Percentiles rank a stretch among this genome's conserved stretches.
Evolutionary conservation across 768 basidiomycete genomes (phyloP).

Genomic region (Candolleomyces eurysporus): DNA sequence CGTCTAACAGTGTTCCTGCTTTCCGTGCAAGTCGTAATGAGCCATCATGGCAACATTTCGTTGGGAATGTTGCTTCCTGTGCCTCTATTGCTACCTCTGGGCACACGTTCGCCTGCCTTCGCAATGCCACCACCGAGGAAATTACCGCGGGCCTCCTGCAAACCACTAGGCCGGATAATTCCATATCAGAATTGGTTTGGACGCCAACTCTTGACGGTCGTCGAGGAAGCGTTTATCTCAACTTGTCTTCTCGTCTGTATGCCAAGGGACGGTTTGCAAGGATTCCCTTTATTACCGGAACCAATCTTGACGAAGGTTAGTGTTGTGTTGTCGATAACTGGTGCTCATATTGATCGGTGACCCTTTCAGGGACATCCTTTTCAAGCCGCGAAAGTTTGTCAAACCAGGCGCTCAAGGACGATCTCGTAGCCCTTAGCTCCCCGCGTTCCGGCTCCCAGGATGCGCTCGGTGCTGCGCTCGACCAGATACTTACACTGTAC

Average conservation of each 20-base stretch:
- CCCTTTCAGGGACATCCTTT: slow-evolving; percentile 17
- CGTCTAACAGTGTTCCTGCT: slow-evolving; percentile 32
- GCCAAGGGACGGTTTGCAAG: slow-evolving; percentile 24
- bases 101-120: slow-evolving; percentile 35
- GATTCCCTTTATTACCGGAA: slow-evolving; percentile 46
- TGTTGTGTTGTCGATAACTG: slow-evolving; percentile 16
- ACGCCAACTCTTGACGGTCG: slow-evolving; percentile 39
- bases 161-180: slow-evolving; percentile 12
- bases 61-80: slow-evolving; percentile 33
- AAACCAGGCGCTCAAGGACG: slow-evolving; percentile 20
- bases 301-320: slow-evolving; percentile 46
- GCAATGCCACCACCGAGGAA: slow-evolving; percentile 19
- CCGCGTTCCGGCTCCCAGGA: no score
- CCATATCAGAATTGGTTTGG: slow-evolving; percentile 24
- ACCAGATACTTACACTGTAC: slow-evolving; percentile 35
- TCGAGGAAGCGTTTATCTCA: slow-evolving; percentile 34
- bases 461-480: slow-evolving; percentile 22
- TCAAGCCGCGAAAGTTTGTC: slow-evolving; percentile 22
- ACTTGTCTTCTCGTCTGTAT: slow-evolving; percentile 33
- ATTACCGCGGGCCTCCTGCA: slow-evolving; percentile 19
- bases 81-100: slow-evolving; percentile 18
- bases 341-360: neutral
- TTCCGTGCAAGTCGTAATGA: slow-evolving; percentile 30
- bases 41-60: slow-evolving; percentile 38
- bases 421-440: no score